Evolutionary conservation across 73 alveolate species (phyloP).

Genomic region (Breviolum minutum): DNA sequence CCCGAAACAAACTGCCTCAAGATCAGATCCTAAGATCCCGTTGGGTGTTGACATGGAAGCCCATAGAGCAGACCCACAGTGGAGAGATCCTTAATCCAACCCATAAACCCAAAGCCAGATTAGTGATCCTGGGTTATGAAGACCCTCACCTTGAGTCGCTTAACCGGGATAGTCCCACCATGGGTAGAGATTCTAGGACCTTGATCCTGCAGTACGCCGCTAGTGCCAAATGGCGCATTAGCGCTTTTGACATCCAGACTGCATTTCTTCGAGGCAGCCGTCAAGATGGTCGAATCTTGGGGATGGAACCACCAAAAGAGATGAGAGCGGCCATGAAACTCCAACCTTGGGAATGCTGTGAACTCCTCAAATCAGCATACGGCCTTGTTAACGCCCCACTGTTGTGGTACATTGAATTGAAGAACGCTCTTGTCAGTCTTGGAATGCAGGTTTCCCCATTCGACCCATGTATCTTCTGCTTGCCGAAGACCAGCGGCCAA

Average conservation of each 20-base stretch:
- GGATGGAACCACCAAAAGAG: conserved; percentile 13
- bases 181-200: not conserved
- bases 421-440: not conserved
- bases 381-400: too few relatives aligned
- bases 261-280: not conserved
- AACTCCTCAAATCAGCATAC: too few relatives aligned
- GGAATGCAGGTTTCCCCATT: not conserved
- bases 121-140: not conserved
- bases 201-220: not conserved
- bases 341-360: not conserved
- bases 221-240: not conserved
- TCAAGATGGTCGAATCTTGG: not conserved
- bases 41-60: not conserved
- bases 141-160: not conserved
- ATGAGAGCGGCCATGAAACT: not conserved
- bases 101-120: not conserved
- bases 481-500: not conserved
- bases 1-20: not conserved
- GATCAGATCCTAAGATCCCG: not conserved
- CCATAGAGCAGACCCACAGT: not conserved
- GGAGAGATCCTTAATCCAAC: not conserved
- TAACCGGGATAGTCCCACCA: not conserved
- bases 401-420: not conserved
- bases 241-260: not conserved
- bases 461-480: not conserved